These are phyloP conservation scores for Leccinum rimulosum DNA, from an alignment of 768 basidiomycete species.

Conservation along the genomic window DNA sequence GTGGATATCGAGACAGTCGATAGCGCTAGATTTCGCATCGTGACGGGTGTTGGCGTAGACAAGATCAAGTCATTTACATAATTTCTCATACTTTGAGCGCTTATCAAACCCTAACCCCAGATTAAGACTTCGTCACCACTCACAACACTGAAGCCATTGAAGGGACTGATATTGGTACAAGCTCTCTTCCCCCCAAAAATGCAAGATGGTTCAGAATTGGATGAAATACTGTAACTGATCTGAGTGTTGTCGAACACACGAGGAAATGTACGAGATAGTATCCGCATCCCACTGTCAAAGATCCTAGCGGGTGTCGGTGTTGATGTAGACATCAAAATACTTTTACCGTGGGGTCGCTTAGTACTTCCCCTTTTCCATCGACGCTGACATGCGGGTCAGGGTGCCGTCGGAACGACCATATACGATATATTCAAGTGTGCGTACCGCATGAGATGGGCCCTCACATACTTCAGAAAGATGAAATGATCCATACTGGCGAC, in stretches of 20 bases:
- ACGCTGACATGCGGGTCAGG: not conserved
- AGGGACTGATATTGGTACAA: too few relatives aligned
- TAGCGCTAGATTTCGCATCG: constrained; percentile 59
- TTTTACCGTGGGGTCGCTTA: too few relatives aligned
- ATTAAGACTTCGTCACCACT: not conserved
- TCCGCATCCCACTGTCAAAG: too few relatives aligned
- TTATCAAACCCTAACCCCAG: not conserved
- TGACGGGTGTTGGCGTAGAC: not conserved
- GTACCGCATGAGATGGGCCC: not conserved
- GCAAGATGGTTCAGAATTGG: too few relatives aligned
- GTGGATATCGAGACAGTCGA: constrained; percentile 28
- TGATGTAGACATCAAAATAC: too few relatives aligned
- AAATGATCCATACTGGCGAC: constrained; percentile 7
- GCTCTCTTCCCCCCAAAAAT: too few relatives aligned
- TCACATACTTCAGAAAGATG: not conserved
- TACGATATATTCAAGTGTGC: not conserved
- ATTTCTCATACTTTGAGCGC: not conserved
- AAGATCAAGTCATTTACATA: not conserved
- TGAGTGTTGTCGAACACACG: too few relatives aligned
- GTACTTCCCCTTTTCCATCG: not conserved
- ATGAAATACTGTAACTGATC: too few relatives aligned
- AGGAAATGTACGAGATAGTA: too few relatives aligned
- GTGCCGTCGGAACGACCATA: not conserved
- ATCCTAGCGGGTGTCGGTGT: too few relatives aligned
- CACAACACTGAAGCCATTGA: too few relatives aligned